These are phyloP conservation scores for Ambrosiella xylebori DNA, from an alignment of 2,329 filamentous ascomycete genomes.

Conservation along the genomic window DNA sequence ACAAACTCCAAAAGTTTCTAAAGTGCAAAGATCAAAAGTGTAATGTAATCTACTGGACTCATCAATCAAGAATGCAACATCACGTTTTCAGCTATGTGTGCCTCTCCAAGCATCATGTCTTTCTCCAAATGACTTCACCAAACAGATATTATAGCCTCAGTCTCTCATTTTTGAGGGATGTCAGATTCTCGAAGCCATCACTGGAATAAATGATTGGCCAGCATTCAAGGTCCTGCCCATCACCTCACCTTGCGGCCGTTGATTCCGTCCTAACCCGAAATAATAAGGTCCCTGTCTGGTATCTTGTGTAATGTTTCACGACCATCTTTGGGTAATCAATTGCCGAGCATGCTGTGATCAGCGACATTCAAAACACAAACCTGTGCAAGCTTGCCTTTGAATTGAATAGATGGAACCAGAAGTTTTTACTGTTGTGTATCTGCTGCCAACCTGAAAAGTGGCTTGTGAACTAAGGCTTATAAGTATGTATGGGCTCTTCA, in stretches of 20 bases:
- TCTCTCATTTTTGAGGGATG: neutral
- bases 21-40: too few relatives aligned
- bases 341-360: neutral
- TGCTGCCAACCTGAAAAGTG: neutral
- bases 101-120: too few relatives aligned
- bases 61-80: too few relatives aligned
- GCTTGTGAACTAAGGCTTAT: neutral
- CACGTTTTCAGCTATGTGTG: too few relatives aligned
- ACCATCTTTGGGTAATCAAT: neutral
- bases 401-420: neutral
- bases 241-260: neutral
- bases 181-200: neutral
- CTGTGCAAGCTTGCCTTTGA: neutral
- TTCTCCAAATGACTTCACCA: too few relatives aligned
- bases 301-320: neutral
- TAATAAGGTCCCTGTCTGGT: neutral
- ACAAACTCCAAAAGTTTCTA: too few relatives aligned
- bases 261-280: neutral
- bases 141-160: too few relatives aligned
- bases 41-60: too few relatives aligned
- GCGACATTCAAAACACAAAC: neutral
- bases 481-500: neutral
- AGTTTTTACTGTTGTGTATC: neutral
- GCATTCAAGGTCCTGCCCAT: neutral
- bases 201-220: too few relatives aligned